Evolutionary conservation across 2,329 filamentous ascomycete genomes (phyloP).

Genomic region (Alternaria tenuissima): DNA sequence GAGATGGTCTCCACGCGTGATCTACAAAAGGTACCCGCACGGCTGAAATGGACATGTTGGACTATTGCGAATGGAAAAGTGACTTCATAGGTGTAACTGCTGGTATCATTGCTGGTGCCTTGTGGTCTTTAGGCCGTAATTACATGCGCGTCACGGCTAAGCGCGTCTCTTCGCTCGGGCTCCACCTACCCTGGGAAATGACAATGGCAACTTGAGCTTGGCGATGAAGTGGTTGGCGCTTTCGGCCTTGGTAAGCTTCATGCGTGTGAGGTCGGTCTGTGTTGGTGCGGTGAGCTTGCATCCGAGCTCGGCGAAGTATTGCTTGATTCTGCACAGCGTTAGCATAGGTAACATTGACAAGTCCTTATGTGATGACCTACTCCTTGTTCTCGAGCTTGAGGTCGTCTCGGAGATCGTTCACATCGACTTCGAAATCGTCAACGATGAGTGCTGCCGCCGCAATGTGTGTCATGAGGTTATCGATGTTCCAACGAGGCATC

Average conservation of each 20-base stretch:
- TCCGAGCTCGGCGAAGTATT: slow-evolving; percentile 80
- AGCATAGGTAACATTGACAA: slow-evolving; percentile 2
- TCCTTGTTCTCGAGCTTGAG: slow-evolving; percentile 74
- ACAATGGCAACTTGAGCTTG: slow-evolving; percentile 77
- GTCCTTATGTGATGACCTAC: slow-evolving; percentile 40
- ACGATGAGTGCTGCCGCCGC: slow-evolving; percentile 75
- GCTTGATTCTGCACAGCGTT: slow-evolving; percentile 58
- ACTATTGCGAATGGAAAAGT: background rate
- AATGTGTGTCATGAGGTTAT: slow-evolving; percentile 77
- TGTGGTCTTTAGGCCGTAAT: slow-evolving; percentile 7
- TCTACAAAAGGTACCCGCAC: slow-evolving; percentile 5
- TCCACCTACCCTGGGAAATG: slow-evolving; percentile 73
- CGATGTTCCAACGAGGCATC: slow-evolving; percentile 75
- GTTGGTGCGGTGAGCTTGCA: slow-evolving; percentile 64
- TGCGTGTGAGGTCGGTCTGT: slow-evolving; percentile 59
- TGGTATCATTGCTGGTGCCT: slow-evolving; percentile 2
- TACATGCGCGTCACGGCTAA: background rate
- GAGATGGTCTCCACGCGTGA: background rate
- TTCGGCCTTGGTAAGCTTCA: slow-evolving; percentile 68
- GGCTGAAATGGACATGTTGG: background rate
- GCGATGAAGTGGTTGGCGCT: slow-evolving; percentile 70
- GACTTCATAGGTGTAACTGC: background rate
- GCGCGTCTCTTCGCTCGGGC: slow-evolving; percentile 25
- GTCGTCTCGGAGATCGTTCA: slow-evolving; percentile 74
- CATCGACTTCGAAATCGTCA: slow-evolving; percentile 77